Evolutionary conservation across 2,329 filamentous ascomycete species (phyloP).

Genomic region (Trichocomaceae sp.): DNA sequence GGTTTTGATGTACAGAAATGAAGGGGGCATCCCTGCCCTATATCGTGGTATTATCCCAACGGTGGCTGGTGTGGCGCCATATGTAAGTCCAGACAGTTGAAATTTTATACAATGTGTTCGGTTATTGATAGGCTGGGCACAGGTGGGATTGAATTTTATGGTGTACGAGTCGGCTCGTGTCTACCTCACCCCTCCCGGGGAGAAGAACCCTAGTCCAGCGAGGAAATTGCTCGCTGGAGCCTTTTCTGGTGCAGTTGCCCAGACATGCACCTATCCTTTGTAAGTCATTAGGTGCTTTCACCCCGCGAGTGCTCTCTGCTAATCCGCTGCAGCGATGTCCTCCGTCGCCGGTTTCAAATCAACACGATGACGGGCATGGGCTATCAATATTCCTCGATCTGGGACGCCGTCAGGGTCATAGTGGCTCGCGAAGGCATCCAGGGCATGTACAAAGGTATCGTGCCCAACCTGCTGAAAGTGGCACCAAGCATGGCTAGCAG

Average conservation of each 20-base stretch:
- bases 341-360: conserved; percentile 91
- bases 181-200: conserved; percentile 78
- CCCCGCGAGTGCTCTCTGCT: background rate
- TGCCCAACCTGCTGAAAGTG: conserved; percentile 92
- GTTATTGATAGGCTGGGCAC: conserved; percentile 3
- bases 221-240: conserved; percentile 86
- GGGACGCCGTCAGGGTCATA: conserved; percentile 77
- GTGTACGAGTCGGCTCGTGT: conserved; percentile 85
- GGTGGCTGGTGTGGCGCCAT: conserved; percentile 89
- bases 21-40: conserved; percentile 78
- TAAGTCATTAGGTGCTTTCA: conserved; percentile 44
- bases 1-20: conserved; percentile 76
- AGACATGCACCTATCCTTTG: conserved; percentile 98
- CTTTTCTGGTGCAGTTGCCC: conserved; percentile 89
- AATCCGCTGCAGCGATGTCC: conserved; percentile 61
- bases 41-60: conserved; percentile 94
- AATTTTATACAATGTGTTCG: background rate
- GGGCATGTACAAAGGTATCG: conserved; percentile 92
- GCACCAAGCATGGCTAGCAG: conserved; percentile 97
- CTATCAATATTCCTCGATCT: conserved; percentile 84
- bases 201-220: conserved; percentile 69
- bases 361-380: conserved; percentile 99
- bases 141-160: conserved; percentile 98
- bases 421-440: conserved; percentile 72
- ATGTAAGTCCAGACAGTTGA: conserved; percentile 49